These are phyloP conservation scores for Silene uniflora DNA, from an alignment of 148 eudicot genomes.

Conservation along the genomic window DNA sequence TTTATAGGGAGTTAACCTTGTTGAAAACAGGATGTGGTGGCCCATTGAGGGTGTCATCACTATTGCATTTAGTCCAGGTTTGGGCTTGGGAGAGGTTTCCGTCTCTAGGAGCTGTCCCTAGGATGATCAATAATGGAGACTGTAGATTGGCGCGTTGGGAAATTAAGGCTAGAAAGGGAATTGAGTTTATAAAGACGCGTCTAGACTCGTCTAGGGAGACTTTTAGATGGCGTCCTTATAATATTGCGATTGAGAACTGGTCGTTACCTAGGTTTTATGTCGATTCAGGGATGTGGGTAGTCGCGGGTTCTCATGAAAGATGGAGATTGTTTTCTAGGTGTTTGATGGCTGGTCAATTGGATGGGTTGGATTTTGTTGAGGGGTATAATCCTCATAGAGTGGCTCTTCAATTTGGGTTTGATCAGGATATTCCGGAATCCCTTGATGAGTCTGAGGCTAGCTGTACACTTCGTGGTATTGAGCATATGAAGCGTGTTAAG, in stretches of 20 bases:
- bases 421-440: background rate
- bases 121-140: background rate
- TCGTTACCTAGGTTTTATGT: background rate
- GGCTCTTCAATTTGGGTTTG: background rate
- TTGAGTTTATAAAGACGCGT: background rate
- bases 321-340: background rate
- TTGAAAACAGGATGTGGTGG: too few relatives aligned
- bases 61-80: background rate
- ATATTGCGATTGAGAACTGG: background rate
- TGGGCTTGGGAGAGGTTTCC: conserved; percentile 21
- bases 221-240: background rate
- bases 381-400: background rate
- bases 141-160: background rate
- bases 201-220: background rate
- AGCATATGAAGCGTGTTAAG: too few relatives aligned
- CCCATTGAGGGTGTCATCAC: conserved; percentile 37
- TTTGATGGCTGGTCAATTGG: background rate
- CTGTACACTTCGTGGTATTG: too few relatives aligned
- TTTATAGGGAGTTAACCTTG: too few relatives aligned
- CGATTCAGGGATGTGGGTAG: background rate
- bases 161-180: background rate
- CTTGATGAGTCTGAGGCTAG: background rate
- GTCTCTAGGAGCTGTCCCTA: conserved; percentile 17
- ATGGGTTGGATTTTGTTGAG: background rate
- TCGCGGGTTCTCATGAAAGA: background rate